These are phyloP conservation scores for Scedosporium apiospermum DNA, from an alignment of 2,329 filamentous ascomycete genomes.

Conservation along the genomic window DNA sequence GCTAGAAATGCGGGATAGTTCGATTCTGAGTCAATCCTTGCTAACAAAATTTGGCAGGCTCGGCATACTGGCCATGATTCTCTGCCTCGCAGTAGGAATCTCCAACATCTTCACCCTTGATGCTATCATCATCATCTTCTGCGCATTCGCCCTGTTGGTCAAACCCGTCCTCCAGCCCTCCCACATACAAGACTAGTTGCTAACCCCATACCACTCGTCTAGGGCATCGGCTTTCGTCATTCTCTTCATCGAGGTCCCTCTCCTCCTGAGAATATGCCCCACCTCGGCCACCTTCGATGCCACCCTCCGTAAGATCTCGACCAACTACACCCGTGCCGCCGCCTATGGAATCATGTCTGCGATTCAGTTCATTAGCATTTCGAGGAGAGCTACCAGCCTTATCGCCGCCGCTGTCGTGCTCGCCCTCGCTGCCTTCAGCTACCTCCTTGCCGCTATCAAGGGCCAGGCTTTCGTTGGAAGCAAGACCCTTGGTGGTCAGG, in stretches of 20 bases:
- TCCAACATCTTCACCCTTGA: slow-evolving; percentile 54
- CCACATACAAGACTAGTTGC: not conserved
- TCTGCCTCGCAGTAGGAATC: slow-evolving; percentile 61
- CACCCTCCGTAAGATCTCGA: slow-evolving; percentile 84
- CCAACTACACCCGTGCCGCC: slow-evolving; percentile 91
- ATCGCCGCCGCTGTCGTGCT: slow-evolving; percentile 82
- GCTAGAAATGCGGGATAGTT: not conserved
- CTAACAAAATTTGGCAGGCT: slow-evolving; percentile 37
- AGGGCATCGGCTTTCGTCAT: slow-evolving; percentile 65
- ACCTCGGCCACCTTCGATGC: slow-evolving; percentile 83
- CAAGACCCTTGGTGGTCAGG: slow-evolving; percentile 91
- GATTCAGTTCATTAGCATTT: slow-evolving; percentile 76
- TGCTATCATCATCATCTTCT: slow-evolving; percentile 39
- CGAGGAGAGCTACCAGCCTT: slow-evolving; percentile 56
- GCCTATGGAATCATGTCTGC: slow-evolving; percentile 76
- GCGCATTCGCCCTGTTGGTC: slow-evolving; percentile 44
- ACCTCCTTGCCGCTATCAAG: slow-evolving; percentile 68
- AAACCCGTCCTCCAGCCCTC: not conserved
- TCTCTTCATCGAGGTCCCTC: slow-evolving; percentile 81
- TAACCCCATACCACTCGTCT: not conserved
- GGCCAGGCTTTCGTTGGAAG: slow-evolving; percentile 82
- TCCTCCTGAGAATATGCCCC: slow-evolving; percentile 94
- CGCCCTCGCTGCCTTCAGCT: slow-evolving; percentile 68
- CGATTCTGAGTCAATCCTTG: not conserved
- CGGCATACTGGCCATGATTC: slow-evolving; percentile 60